Percentiles rank a stretch among this genome's conserved stretches.
phyloP scores from a whole-genome alignment of 768 basidiomycete species.

The Cantharellus cinnabarinus region DNA sequence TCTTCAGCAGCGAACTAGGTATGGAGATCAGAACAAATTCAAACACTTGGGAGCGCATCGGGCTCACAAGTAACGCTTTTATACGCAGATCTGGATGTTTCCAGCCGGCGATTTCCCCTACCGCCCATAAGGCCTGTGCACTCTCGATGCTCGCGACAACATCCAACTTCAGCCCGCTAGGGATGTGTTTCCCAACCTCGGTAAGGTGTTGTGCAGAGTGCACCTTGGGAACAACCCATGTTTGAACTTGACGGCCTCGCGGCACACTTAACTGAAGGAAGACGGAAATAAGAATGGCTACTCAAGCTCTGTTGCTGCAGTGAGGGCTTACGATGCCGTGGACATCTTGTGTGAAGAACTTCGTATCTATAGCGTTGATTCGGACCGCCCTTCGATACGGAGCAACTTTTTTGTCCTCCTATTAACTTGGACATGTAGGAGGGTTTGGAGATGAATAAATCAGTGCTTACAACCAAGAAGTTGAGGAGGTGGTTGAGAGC shows the following conservation, averaged over 20 bases:
- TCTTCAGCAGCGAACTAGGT: constrained; percentile 85
- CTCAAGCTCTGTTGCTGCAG: neutral
- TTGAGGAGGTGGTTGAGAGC: constrained; percentile 34
- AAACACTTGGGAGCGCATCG: neutral
- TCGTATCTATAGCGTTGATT: constrained; percentile 44
- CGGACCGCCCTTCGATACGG: constrained; percentile 22
- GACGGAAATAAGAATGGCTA: neutral
- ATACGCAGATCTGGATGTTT: constrained; percentile 29
- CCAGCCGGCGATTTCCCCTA: constrained; percentile 56
- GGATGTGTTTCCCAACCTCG: constrained; percentile 31
- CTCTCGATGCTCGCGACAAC: constrained; percentile 77
- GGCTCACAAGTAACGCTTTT: constrained; percentile 43
- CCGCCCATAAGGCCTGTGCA: constrained; percentile 44
- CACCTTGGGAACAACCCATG: constrained; percentile 72
- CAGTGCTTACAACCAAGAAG: constrained; percentile 32
- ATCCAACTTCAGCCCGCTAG: constrained; percentile 21
- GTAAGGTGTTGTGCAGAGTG: constrained; percentile 46
- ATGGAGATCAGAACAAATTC: neutral
- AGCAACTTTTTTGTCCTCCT: neutral
- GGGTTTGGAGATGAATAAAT: neutral
- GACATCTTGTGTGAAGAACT: constrained; percentile 47
- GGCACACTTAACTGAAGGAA: constrained; percentile 14
- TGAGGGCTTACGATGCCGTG: constrained; percentile 28
- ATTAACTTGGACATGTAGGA: neutral
- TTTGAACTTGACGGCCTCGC: constrained; percentile 19